A percentile compares a stretch with the other conserved stretches of the same genome.
Conservation (phyloP, 257 asterid species). For the Ilex aquifolium region DNA sequence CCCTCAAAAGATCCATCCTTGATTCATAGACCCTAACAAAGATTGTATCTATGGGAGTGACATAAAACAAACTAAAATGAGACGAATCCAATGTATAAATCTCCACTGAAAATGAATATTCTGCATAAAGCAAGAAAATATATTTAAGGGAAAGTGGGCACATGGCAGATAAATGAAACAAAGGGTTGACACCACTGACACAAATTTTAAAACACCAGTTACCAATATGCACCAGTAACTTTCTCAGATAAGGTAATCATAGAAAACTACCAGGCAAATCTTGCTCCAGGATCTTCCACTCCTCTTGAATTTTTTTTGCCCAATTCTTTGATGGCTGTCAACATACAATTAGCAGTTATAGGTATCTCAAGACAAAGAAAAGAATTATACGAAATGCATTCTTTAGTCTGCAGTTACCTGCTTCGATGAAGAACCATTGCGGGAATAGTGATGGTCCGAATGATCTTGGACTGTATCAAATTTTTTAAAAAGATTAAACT, state of each 20-base stretch:
- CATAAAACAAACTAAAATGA: not conserved
- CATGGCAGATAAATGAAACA: no score
- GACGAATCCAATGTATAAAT: not conserved
- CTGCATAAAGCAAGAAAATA: slow-evolving; percentile 7
- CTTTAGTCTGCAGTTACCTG: slow-evolving; percentile 31
- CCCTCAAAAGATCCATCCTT: slow-evolving; percentile 92
- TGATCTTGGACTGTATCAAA: slow-evolving; percentile 72
- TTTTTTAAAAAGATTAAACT: slow-evolving; percentile 44
- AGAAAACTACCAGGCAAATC: slow-evolving; percentile 73
- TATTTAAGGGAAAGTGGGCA: not conserved
- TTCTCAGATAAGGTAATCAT: not conserved
- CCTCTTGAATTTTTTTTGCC: slow-evolving; percentile 90
- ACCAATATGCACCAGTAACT: no score
- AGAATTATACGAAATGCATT: slow-evolving; percentile 2
- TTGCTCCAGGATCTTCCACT: slow-evolving; percentile 81
- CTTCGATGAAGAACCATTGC: slow-evolving; percentile 27
- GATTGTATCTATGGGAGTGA: slow-evolving; percentile 53
- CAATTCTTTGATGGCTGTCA: slow-evolving; percentile 61
- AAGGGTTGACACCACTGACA: no score
- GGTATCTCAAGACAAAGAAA: slow-evolving; percentile 6
- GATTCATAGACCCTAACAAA: slow-evolving; percentile 83
- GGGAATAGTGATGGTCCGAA: slow-evolving; percentile 57
- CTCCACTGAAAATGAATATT: no score
- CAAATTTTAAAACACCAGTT: no score
- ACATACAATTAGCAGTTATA: slow-evolving; percentile 6